Conservation (phyloP, 768 basidiomycete species). For the Royoungia palumana region DNA sequence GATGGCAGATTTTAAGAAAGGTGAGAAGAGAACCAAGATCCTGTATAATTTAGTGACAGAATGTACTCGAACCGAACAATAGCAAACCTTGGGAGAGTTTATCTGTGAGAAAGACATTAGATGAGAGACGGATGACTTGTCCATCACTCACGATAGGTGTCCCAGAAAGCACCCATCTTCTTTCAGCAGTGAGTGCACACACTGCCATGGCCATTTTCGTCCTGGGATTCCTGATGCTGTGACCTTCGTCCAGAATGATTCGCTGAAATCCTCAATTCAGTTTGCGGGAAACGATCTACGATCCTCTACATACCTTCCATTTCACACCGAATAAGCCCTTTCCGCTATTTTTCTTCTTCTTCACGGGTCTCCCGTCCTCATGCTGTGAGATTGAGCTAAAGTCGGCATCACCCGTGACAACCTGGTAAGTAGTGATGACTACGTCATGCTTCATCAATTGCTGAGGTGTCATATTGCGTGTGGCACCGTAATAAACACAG, state of each 20-base stretch:
- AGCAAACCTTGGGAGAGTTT: slow-evolving; percentile 65
- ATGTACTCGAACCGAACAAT: neutral
- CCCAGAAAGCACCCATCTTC: slow-evolving; percentile 78
- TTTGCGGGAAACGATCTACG: neutral
- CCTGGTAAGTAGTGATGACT: slow-evolving; percentile 83
- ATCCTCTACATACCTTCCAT: slow-evolving; percentile 64
- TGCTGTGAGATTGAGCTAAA: slow-evolving; percentile 7
- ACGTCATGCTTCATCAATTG: slow-evolving; percentile 69
- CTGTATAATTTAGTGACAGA: slow-evolving; percentile 33
- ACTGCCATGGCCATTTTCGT: slow-evolving; percentile 81
- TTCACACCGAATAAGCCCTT: slow-evolving; percentile 61
- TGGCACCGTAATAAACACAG: slow-evolving; percentile 70
- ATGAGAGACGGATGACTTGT: neutral
- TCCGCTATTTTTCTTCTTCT: slow-evolving; percentile 53
- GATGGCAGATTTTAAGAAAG: slow-evolving; percentile 82
- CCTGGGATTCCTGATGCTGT: slow-evolving; percentile 79
- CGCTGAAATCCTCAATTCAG: slow-evolving; percentile 41
- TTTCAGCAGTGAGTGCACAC: slow-evolving; percentile 58
- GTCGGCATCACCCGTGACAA: slow-evolving; percentile 55
- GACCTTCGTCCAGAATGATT: slow-evolving; percentile 86
- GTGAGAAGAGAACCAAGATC: slow-evolving; percentile 85
- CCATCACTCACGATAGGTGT: slow-evolving; percentile 77
- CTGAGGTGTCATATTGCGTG: slow-evolving; percentile 54
- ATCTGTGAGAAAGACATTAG: slow-evolving; percentile 43
- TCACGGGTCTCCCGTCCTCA: slow-evolving; percentile 29